Conservation (phyloP, 805 yeast species). For the Kodamaea neixiangensis region DNA sequence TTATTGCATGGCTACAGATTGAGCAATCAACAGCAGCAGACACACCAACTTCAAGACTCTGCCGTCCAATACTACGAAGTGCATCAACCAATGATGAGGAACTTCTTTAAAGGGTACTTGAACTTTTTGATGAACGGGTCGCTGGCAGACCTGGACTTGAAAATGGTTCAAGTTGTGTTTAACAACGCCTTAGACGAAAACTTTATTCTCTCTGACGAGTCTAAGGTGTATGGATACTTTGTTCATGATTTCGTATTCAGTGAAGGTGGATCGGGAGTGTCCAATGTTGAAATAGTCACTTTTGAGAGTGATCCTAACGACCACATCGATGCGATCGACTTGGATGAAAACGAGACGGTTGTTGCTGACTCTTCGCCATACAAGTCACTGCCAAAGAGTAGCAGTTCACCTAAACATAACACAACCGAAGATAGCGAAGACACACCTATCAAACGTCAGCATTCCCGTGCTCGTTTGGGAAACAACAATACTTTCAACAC, state of each 20-base stretch:
- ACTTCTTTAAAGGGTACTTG: conserved; percentile 42
- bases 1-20: conserved; percentile 33
- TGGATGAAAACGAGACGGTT: conserved; percentile 42
- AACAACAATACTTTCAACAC: conserved; percentile 14
- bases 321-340: conserved; percentile 1
- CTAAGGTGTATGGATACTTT: conserved; percentile 23
- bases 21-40: background rate
- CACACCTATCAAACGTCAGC: conserved; percentile 18
- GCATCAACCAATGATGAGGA: conserved; percentile 34
- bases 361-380: conserved; percentile 43
- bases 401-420: background rate
- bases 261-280: conserved; percentile 10
- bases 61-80: conserved; percentile 7
- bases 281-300: conserved; percentile 14
- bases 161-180: conserved; percentile 34
- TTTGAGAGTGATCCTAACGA: conserved; percentile 11
- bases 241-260: conserved; percentile 24
- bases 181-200: conserved; percentile 19
- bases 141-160: conserved; percentile 20
- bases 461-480: conserved; percentile 20
- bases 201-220: conserved; percentile 8
- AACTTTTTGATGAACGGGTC: conserved; percentile 36
- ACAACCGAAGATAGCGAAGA: conserved; percentile 2
- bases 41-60: background rate
- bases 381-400: conserved; percentile 23